Base-by-base conservation (phyloP, 2,329 filamentous ascomycete species). In the Aspergillus hiratsukae region DNA sequence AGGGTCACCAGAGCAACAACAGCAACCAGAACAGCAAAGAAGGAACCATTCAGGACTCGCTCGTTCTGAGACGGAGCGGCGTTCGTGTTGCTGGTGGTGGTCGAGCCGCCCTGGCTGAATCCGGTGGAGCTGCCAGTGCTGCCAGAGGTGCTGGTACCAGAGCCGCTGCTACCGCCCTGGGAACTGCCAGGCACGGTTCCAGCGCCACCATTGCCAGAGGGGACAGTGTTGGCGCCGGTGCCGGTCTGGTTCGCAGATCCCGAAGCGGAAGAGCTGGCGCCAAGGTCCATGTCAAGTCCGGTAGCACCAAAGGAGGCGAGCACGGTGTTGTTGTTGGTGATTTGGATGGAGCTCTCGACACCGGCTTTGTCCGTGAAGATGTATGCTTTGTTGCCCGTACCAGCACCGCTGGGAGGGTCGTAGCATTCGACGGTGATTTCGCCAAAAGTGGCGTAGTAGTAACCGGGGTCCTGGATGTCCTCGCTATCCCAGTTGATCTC, bases 381-480 rank as follows among this genome's bases (percentile, higher is more conserved):
- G 81, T 97, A 99, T 25, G 87, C 87, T 61, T 80, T 81, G 64
- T 71, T 72, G 58, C 85, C 85, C 50, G 79, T 82, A 61, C 84
- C 83, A 54, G 81, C 84, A 74, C 86, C 88, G 23, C 83, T 81
- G 29, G 93, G 94, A 3, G 90, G 86, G 64, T 92, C 82, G 80
- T 89, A 97, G 86, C 94, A 99, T 64, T 91, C 78, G 37, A 97
- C 86, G n/a, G 79, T 82, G 58, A 99, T 84, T 54, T 91, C 85
- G 54, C 85, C 81, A 66, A 97, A 84, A 46, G 83, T 84, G 53
- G 91, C 89, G 71, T 88, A 97, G 80, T 94, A 96, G 81, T 97
- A 97, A 31, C 90, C 90, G 69, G 90, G 81, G 52, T 83, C 82
- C 76, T 90, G 79, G 80, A 97, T 93, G 74, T 95, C 89, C 21